Evolutionary conservation across 352 stramenopile species (phyloP).

Genomic region (Globisporangium nunn): DNA sequence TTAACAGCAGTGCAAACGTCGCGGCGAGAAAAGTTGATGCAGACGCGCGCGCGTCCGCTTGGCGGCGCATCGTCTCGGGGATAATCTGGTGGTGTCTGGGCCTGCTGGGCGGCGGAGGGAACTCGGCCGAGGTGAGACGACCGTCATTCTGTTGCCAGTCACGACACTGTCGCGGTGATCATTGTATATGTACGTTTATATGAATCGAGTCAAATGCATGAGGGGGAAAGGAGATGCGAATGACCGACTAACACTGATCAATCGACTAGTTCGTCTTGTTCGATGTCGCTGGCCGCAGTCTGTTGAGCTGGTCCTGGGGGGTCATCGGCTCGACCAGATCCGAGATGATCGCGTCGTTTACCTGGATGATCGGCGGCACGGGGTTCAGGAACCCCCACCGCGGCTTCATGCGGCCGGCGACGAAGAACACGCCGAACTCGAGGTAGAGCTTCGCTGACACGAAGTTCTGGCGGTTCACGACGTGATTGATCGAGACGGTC

Average conservation of each 20-base stretch:
- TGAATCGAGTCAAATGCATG: not conserved
- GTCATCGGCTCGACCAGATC: constrained; percentile 3
- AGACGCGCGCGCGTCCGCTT: not conserved
- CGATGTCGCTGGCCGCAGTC: constrained; percentile 1
- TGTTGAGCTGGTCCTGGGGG: constrained; percentile 1
- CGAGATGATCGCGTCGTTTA: constrained; percentile 6
- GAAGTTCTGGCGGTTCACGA: constrained; percentile 10
- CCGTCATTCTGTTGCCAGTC: not conserved
- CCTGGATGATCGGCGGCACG: constrained; percentile 4
- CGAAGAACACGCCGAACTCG: constrained; percentile 8
- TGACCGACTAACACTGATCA: not conserved
- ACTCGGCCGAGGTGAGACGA: not conserved
- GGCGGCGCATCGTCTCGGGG: not conserved
- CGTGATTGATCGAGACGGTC: not conserved
- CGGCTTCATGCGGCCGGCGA: constrained; percentile 5
- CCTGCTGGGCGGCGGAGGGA: not conserved
- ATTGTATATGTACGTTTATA: not conserved
- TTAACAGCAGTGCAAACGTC: not conserved
- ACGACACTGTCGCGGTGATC: not conserved
- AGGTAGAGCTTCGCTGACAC: constrained; percentile 6
- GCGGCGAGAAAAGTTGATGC: not conserved
- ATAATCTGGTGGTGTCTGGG: not conserved
- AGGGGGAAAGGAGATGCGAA: too few relatives aligned
- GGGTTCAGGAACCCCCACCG: constrained; percentile 8
- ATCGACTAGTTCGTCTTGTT: not conserved